Evolutionary conservation across 305 asterid genomes (phyloP).

Genomic region (Fraxinus paxiana): DNA sequence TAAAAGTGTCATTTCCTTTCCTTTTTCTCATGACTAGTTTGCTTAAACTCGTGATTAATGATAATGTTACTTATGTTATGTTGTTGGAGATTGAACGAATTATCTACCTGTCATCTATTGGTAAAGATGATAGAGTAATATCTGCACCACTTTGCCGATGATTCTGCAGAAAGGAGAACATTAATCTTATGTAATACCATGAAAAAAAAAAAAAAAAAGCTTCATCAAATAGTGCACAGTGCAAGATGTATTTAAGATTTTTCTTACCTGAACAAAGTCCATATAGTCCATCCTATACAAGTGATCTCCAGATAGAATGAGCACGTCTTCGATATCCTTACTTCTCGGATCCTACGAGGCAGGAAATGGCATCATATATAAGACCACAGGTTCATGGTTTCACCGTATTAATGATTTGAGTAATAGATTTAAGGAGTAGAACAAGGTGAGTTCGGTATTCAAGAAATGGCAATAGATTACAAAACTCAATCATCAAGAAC

Average conservation of each 20-base stretch:
- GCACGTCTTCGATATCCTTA: constrained; percentile 85
- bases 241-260: background rate
- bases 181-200: constrained; percentile 8
- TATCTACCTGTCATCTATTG: constrained; percentile 72
- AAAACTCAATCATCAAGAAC: background rate
- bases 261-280: constrained; percentile 80
- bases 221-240: background rate
- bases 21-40: background rate
- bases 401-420: background rate
- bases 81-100: background rate
- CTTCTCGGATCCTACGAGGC: constrained; percentile 75
- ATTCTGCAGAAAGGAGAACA: constrained; percentile 43
- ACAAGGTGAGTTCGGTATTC: background rate
- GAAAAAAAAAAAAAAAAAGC: background rate
- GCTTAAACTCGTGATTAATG: background rate
- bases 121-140: constrained; percentile 71
- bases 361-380: background rate
- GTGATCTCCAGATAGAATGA: constrained; percentile 94
- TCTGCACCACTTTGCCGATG: constrained; percentile 95
- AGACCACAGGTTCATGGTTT: background rate
- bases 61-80: background rate
- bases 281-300: constrained; percentile 91
- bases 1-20: background rate
- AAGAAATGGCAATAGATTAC: background rate
- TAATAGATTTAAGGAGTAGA: background rate